Evolutionary conservation across 2,329 filamentous ascomycete genomes (phyloP).

Genomic region (Colletotrichum tabaci): DNA sequence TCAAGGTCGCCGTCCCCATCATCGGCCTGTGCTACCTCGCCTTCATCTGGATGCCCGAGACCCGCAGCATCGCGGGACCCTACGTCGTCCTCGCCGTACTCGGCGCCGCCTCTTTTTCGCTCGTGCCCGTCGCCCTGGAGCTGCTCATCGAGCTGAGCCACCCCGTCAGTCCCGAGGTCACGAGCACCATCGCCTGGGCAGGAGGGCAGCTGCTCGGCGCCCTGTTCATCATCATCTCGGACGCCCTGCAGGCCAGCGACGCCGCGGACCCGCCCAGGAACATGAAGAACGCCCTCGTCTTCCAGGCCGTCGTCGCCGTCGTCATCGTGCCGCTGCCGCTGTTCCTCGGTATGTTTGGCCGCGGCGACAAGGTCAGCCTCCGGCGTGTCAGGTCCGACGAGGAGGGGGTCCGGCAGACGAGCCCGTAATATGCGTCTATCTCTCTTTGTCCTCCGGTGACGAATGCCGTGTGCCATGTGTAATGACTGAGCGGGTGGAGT

Average conservation of each 20-base stretch:
- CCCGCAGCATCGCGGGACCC: conserved; percentile 72
- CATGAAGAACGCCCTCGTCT: conserved; percentile 83
- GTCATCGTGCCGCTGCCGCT: conserved; percentile 77
- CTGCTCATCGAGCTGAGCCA: conserved; percentile 90
- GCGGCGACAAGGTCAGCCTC: conserved; percentile 64
- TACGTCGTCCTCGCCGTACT: conserved; percentile 83
- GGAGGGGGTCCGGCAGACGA: not conserved
- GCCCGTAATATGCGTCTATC: not conserved
- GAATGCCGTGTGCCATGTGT: no score
- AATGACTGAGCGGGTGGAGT: no score
- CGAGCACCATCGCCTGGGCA: conserved; percentile 86
- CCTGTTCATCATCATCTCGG: conserved; percentile 86
- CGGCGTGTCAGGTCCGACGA: conserved; percentile 64
- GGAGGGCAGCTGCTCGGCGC: conserved; percentile 89
- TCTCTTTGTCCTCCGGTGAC: no score
- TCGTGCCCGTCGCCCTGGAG: conserved; percentile 90
- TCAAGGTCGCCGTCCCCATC: conserved; percentile 82
- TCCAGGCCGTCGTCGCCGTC: conserved; percentile 81
- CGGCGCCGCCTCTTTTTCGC: conserved; percentile 83
- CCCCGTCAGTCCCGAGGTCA: conserved; percentile 88
- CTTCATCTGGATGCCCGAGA: conserved; percentile 82
- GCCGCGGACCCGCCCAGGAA: conserved; percentile 73
- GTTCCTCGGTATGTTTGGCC: conserved; percentile 79
- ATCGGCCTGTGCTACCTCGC: conserved; percentile 81
- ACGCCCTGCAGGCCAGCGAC: conserved; percentile 75